phyloP scores from a whole-genome alignment of 371 early-diverging fungal species.

The Nematocida parisii region DNA sequence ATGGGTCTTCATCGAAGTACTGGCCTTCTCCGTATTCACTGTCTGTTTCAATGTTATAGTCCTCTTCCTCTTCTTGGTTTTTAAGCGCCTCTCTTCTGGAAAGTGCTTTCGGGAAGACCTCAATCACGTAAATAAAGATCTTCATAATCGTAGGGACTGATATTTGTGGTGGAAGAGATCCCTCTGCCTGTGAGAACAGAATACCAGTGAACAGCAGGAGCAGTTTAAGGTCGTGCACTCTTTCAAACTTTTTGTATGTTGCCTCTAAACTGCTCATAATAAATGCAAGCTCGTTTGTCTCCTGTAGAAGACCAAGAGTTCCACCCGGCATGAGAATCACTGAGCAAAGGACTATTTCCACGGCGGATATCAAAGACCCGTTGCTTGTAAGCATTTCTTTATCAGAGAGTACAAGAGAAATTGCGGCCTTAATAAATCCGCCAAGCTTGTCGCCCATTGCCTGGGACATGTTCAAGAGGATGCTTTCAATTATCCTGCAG shows the following conservation, averaged over 20 bases:
- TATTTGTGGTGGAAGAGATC: conserved; percentile 30
- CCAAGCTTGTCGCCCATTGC: conserved; percentile 55
- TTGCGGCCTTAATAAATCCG: conserved; percentile 39
- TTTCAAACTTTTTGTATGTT: conserved; percentile 60
- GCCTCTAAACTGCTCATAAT: conserved; percentile 41
- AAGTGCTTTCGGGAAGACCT: conserved; percentile 66
- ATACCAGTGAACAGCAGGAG: conserved; percentile 66
- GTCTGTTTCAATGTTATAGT: conserved; percentile 27
- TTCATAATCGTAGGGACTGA: conserved; percentile 49
- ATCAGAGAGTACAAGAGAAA: conserved; percentile 48
- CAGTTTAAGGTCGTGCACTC: conserved; percentile 71
- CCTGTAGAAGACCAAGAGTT: conserved; percentile 15
- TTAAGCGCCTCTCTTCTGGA: conserved; percentile 64
- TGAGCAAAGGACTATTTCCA: conserved; percentile 53
- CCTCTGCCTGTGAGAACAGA: conserved; percentile 37
- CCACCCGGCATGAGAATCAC: conserved; percentile 56
- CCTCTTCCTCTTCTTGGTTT: conserved; percentile 57
- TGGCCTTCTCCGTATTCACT: conserved; percentile 54
- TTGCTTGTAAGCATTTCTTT: conserved; percentile 56
- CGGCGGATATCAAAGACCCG: conserved; percentile 65
- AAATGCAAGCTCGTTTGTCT: conserved; percentile 41
- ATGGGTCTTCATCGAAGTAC: conserved; percentile 68
- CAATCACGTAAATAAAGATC: conserved; percentile 52
- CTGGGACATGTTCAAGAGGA: conserved; percentile 61
- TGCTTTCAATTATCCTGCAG: conserved; percentile 68